Evolutionary conservation across 805 yeast species (phyloP).

Genomic region (Ogataea allantospora): DNA sequence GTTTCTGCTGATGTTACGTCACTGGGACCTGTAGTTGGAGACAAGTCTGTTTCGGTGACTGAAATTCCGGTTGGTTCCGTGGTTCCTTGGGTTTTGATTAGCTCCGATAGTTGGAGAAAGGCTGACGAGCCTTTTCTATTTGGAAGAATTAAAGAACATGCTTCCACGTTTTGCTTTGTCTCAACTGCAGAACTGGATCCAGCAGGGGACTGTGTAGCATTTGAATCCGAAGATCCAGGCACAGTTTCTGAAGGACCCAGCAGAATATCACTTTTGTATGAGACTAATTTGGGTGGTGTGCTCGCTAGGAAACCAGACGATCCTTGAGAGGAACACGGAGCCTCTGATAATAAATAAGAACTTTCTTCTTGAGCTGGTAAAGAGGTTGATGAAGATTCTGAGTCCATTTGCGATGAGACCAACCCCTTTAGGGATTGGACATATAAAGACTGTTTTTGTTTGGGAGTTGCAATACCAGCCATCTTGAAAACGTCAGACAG

Average conservation of each 20-base stretch:
- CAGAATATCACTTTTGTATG: conserved; percentile 3
- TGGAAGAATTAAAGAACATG: conserved; percentile 16
- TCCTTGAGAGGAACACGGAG: conserved; percentile 11
- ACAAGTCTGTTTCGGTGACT: conserved; percentile 14
- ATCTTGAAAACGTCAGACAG: conserved; percentile 41
- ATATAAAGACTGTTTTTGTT: conserved; percentile 16
- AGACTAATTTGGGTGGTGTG: background rate
- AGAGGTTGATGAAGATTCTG: conserved; percentile 14
- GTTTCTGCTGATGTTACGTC: conserved; percentile 1
- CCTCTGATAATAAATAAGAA: conserved; percentile 18
- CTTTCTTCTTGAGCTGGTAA: conserved; percentile 6
- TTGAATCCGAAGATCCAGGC: conserved; percentile 22
- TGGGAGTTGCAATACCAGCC: conserved; percentile 18
- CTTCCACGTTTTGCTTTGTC: conserved; percentile 24
- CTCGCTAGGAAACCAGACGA: conserved; percentile 1
- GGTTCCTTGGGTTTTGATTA: conserved; percentile 17
- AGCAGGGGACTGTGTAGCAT: conserved; percentile 31
- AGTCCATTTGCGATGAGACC: conserved; percentile 14
- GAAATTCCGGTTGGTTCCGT: conserved; percentile 4
- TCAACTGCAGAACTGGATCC: conserved; percentile 22
- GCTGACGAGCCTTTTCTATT: conserved; percentile 20
- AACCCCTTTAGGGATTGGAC: conserved; percentile 19
- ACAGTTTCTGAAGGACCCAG: conserved; percentile 17
- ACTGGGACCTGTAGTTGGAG: conserved; percentile 11
- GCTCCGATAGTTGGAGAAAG: conserved; percentile 20